Evolutionary conservation across 495 filamentous ascomycete genomes (phyloP).

Genomic region (Corynascus novoguineensis): DNA sequence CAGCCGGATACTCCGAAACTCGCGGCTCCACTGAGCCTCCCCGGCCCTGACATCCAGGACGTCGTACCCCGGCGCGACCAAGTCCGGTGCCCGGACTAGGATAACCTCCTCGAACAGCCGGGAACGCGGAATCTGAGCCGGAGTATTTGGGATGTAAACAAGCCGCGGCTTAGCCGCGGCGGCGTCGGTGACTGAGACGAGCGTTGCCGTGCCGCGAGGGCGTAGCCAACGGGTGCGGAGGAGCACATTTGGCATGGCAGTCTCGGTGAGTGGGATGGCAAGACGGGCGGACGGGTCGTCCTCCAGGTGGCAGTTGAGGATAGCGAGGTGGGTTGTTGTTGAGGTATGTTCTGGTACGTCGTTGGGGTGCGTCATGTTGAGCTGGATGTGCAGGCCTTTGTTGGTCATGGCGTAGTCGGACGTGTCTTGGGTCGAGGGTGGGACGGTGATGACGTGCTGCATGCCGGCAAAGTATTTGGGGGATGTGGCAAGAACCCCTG

Average conservation of each 20-base stretch:
- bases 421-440: constrained; percentile 1
- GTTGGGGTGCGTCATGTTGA: constrained; percentile 6
- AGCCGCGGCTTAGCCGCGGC: not conserved
- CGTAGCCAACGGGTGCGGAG: constrained; percentile 23
- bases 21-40: constrained; percentile 18
- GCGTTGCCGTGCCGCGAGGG: constrained; percentile 8
- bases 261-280: constrained; percentile 19
- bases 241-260: constrained; percentile 18
- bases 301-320: constrained; percentile 18
- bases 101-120: constrained; percentile 17
- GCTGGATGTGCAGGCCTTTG: constrained; percentile 22
- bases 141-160: too few relatives aligned
- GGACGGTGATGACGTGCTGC: constrained; percentile 3
- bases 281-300: constrained; percentile 16
- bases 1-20: constrained; percentile 17
- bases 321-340: constrained; percentile 10
- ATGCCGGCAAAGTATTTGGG: constrained; percentile 21
- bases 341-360: not conserved
- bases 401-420: constrained; percentile 23
- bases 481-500: constrained; percentile 13
- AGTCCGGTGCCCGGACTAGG: constrained; percentile 19
- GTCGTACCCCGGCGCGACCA: constrained; percentile 24
- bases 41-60: constrained; percentile 15
- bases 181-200: constrained; percentile 11
- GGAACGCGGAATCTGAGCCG: not conserved